A percentile compares a stretch with the other conserved stretches of the same genome.
These are phyloP conservation scores for Brettanomyces naardenensis DNA, from an alignment of 805 yeast species.

Conservation along the genomic window DNA sequence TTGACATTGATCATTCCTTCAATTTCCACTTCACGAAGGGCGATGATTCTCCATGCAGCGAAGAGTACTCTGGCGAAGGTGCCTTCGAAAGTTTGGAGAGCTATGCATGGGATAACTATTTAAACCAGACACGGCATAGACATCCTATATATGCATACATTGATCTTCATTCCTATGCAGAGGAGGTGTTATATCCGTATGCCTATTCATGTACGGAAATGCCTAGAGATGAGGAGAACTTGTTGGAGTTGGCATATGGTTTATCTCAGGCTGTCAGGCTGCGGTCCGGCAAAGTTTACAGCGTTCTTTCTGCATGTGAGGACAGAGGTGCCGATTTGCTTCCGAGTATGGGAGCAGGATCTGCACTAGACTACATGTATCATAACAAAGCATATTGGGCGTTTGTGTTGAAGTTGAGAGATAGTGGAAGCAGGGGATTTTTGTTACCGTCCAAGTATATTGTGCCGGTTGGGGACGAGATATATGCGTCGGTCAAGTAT, in stretches of 20 bases:
- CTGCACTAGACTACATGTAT: conserved; percentile 78
- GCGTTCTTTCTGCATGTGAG: conserved; percentile 70
- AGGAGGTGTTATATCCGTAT: conserved; percentile 75
- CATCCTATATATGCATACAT: conserved; percentile 68
- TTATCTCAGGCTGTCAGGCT: conserved; percentile 64
- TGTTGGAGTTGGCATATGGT: conserved; percentile 76
- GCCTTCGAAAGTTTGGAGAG: conserved; percentile 65
- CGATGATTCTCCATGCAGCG: conserved; percentile 67
- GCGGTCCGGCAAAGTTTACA: conserved; percentile 54
- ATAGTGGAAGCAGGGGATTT: conserved; percentile 78
- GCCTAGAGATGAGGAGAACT: conserved; percentile 76
- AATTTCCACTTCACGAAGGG: conserved; percentile 64
- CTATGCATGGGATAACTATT: conserved; percentile 36
- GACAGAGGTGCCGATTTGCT: conserved; percentile 68
- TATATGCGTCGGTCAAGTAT: conserved; percentile 56
- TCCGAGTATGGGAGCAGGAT: conserved; percentile 74
- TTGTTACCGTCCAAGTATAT: conserved; percentile 65
- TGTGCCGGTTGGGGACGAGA: conserved; percentile 69
- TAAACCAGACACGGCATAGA: conserved; percentile 40
- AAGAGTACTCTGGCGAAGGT: conserved; percentile 69
- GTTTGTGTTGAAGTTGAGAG: conserved; percentile 73
- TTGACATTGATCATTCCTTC: conserved; percentile 82
- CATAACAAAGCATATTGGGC: conserved; percentile 80
- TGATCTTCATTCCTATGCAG: conserved; percentile 81
- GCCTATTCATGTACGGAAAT: conserved; percentile 66